phyloP scores from a whole-genome alignment of 176 grass and related monocot genomes.

The Triticum turgidum region DNA sequence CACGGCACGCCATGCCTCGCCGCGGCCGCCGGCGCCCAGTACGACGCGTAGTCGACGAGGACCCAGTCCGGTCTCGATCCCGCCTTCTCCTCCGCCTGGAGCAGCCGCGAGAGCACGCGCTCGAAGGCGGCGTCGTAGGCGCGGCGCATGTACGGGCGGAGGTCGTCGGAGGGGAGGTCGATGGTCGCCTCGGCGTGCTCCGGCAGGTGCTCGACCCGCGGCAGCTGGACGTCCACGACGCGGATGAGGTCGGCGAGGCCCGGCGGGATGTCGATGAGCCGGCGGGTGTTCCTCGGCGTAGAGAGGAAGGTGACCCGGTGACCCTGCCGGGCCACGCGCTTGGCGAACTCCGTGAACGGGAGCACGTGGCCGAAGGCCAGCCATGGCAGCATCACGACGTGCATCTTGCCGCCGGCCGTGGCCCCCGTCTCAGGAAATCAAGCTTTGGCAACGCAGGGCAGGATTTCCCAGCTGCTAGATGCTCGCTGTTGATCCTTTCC shows the following conservation, averaged over 20 bases:
- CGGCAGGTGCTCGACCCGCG: conserved; percentile 37
- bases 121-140: conserved; percentile 50
- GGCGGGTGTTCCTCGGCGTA: conserved; percentile 49
- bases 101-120: conserved; percentile 9
- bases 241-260: conserved; percentile 29
- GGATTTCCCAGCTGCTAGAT: not conserved
- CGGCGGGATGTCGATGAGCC: conserved; percentile 32
- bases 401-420: conserved; percentile 21
- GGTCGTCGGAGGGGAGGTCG: conserved; percentile 53
- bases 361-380: conserved; percentile 69
- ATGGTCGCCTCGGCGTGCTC: conserved; percentile 41
- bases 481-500: not conserved
- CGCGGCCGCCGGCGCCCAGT: conserved; percentile 45
- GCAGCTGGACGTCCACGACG: conserved; percentile 23
- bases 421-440: too few relatives aligned
- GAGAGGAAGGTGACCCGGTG: conserved; percentile 60
- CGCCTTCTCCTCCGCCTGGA: not conserved
- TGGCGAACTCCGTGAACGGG: conserved; percentile 57
- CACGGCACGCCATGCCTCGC: conserved; percentile 49
- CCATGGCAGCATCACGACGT: conserved; percentile 74
- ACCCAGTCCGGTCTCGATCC: conserved; percentile 46
- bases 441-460: not conserved
- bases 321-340: conserved; percentile 45
- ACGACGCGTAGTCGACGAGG: conserved; percentile 49
- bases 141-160: conserved; percentile 33